These are phyloP conservation scores for Geosmithia putterillii DNA, from an alignment of 2,329 filamentous ascomycete genomes.

Conservation along the genomic window DNA sequence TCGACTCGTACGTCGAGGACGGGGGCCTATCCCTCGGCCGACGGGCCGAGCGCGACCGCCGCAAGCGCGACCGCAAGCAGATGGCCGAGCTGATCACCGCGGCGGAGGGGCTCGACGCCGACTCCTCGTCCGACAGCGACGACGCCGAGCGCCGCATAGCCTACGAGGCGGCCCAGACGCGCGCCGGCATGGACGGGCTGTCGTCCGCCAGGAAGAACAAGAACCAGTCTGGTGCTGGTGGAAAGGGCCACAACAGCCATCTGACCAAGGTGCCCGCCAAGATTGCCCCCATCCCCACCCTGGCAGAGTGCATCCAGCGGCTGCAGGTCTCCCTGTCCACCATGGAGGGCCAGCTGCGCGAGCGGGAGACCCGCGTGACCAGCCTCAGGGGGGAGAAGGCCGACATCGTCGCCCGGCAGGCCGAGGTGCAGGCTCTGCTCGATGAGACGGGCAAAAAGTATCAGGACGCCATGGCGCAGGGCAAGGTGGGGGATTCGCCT, in stretches of 20 bases:
- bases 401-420: conserved; percentile 56
- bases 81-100: conserved; percentile 77
- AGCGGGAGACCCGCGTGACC: no score
- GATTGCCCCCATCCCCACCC: conserved; percentile 65
- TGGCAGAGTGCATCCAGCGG: conserved; percentile 53
- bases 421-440: conserved; percentile 67
- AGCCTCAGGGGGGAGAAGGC: conserved; percentile 56
- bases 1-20: conserved; percentile 84
- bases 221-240: conserved; percentile 20
- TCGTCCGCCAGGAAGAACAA: conserved; percentile 20
- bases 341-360: no score
- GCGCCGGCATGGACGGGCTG: conserved; percentile 71
- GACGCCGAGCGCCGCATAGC: conserved; percentile 62
- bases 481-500: conserved; percentile 8
- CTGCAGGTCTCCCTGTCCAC: conserved; percentile 48
- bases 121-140: conserved; percentile 56
- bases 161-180: conserved; percentile 78
- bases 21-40: conserved; percentile 66
- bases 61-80: conserved; percentile 53
- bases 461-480: conserved; percentile 27
- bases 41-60: conserved; percentile 64
- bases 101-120: conserved; percentile 56
- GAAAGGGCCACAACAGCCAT: background rate
- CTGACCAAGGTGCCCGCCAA: conserved; percentile 51
- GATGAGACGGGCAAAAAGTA: conserved; percentile 65